Percentiles rank a stretch among this genome's conserved stretches.
These are phyloP conservation scores for Fusarium sp. DNA, from an alignment of 2,329 filamentous ascomycete genomes.

Conservation along the genomic window DNA sequence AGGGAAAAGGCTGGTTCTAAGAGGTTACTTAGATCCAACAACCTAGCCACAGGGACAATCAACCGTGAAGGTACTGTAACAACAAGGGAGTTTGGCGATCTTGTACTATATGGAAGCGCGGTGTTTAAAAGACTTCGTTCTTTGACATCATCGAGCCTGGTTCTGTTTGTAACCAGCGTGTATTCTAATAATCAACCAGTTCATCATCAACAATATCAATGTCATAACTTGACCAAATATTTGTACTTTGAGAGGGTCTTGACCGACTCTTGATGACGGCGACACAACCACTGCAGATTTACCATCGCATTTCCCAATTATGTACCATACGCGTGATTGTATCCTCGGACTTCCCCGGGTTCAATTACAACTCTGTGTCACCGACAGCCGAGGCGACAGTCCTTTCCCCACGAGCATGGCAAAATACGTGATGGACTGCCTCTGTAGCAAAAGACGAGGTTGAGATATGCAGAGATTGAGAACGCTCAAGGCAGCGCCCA, in stretches of 20 bases:
- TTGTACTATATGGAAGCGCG: conserved; percentile 23
- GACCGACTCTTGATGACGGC: background rate
- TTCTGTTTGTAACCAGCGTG: background rate
- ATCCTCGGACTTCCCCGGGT: background rate
- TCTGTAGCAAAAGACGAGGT: background rate
- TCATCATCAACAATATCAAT: background rate
- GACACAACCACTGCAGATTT: background rate
- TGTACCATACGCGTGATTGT: too few species aligned
- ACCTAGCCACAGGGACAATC: background rate
- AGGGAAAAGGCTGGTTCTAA: conserved; percentile 44
- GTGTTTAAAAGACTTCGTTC: background rate
- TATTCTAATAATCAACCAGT: conserved; percentile 1
- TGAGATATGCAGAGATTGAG: background rate
- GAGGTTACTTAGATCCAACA: background rate
- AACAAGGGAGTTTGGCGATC: background rate
- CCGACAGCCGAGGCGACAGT: background rate
- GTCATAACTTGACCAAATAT: background rate
- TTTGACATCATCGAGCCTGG: background rate
- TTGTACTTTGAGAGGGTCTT: background rate
- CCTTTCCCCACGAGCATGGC: background rate
- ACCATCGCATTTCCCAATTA: background rate
- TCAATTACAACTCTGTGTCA: background rate
- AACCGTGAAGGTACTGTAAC: conserved; percentile 14
- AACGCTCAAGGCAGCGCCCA: background rate
- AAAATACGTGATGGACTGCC: background rate